Percentiles rank a stretch among this genome's conserved stretches.
Evolutionary conservation across 441 rosid genomes (phyloP).

Genomic region (Gossypium davidsonii): DNA sequence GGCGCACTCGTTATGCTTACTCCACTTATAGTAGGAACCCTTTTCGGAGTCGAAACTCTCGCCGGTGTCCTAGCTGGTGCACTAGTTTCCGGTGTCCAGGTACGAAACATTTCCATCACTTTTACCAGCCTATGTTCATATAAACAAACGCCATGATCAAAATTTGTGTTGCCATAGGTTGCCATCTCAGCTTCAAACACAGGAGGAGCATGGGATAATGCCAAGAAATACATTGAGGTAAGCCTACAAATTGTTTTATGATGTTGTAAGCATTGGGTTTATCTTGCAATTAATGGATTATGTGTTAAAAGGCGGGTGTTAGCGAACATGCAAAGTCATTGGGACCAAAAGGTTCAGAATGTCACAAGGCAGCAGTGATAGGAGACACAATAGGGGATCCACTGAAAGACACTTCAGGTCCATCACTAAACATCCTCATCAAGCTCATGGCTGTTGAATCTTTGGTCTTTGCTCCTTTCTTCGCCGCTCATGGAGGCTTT

Average conservation of each 20-base stretch:
- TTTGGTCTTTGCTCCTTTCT: conserved; percentile 69
- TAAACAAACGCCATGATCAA: not conserved
- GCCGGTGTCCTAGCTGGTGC: conserved; percentile 71
- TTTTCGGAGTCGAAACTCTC: conserved; percentile 63
- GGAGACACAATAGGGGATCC: conserved; percentile 79
- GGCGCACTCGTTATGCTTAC: conserved; percentile 67
- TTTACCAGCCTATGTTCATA: not conserved
- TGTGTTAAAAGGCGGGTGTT: conserved; percentile 38
- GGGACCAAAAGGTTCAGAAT: conserved; percentile 68
- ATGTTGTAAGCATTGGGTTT: too few relatives aligned
- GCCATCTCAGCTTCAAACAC: conserved; percentile 78
- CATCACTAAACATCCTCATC: conserved; percentile 63
- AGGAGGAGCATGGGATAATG: conserved; percentile 73
- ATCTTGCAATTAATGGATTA: not conserved
- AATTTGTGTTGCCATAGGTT: conserved; percentile 27
- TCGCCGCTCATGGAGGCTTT: conserved; percentile 62
- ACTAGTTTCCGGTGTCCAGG: conserved; percentile 67
- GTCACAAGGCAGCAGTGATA: conserved; percentile 70
- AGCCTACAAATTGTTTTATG: too few relatives aligned
- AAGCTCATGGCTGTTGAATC: conserved; percentile 81
- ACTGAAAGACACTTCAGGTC: conserved; percentile 67
- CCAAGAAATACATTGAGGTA: conserved; percentile 71
- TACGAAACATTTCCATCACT: not conserved
- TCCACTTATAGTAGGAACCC: conserved; percentile 57
- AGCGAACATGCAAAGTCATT: conserved; percentile 55